Base-by-base conservation (phyloP, 257 asterid genomes). In the Lithospermum erythrorhizon region DNA sequence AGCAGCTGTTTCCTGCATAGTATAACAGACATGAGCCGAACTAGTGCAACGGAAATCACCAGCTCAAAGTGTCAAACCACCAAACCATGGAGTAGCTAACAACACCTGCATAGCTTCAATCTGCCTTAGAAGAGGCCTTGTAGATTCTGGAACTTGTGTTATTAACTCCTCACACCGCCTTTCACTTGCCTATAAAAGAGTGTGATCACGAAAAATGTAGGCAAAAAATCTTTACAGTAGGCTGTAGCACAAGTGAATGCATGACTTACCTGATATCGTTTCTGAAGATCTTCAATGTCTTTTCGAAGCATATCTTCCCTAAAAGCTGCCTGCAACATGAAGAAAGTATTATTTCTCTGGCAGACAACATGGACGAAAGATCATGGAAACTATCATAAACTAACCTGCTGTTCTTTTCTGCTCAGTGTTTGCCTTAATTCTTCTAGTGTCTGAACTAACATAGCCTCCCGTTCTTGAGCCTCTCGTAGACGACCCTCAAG, bases 51-150 rank as follows among this genome's bases (percentile, higher is more conserved):
- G 9, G 21, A 35, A 20, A 9, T 53, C 57, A n/a, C 21, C 11
- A 53, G 57, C n/a, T n/a, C n/a, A n/a, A n/a, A n/a, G n/a, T n/a
- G 57, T 20, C 57, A 68, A 49, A 61, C 58, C 4, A 24, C 4
- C 27, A n/a, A n/a, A n/a, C 27, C 25, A 23, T 52, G 55, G 65
- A 74, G 68, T 48, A 41, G 32, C 66, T 58, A 11, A 41, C 49
- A 56, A 67, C 65, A 93, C 99, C 99, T 93, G 97, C 82, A 93
- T 89, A 29, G 99, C 97, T 82, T 93, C 99, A 58, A 93, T 86
- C 81, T 93, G 99, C 79, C 99, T 84, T 68, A 93, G 84, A 73
- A 93, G 99, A 57, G 99, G 99, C 62, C 99, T 83, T 53, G 99
- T 93, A 59, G 99, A 93, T 60, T 93, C 99, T 47, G 99, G 99